These are phyloP conservation scores for Microstroma glucosiphilum DNA, from an alignment of 1,284 basidiomycete genomes.

Conservation along the genomic window DNA sequence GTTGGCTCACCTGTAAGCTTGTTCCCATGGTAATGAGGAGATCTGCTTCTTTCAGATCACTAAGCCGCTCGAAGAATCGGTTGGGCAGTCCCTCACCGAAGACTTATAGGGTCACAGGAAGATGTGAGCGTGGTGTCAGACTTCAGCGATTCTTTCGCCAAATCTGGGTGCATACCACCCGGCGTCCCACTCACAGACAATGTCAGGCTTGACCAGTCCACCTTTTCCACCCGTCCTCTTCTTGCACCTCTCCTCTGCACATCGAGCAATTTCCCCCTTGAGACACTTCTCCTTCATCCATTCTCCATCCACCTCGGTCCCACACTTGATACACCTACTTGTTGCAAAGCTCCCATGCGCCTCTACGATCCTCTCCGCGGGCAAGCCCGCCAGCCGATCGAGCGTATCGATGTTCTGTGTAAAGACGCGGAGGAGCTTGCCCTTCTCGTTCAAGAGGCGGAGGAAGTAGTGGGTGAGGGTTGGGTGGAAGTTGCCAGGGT, in stretches of 20 bases:
- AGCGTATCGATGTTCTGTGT: conserved; percentile 78
- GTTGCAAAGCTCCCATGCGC: conserved; percentile 71
- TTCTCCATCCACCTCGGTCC: conserved; percentile 20
- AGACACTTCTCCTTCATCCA: conserved; percentile 38
- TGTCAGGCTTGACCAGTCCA: conserved; percentile 48
- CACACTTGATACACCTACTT: conserved; percentile 37
- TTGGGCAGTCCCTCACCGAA: conserved; percentile 47
- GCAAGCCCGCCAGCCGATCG: conserved; percentile 75
- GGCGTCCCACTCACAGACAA: conserved; percentile 29
- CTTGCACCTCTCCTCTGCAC: conserved; percentile 24
- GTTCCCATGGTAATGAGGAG: conserved; percentile 88
- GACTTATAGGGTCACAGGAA: conserved; percentile 17
- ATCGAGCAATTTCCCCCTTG: conserved; percentile 35
- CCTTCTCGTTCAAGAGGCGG: conserved; percentile 64
- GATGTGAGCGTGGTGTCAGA: too few species aligned
- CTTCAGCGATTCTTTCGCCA: neutral
- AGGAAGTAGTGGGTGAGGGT: conserved; percentile 87
- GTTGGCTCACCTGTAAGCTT: conserved; percentile 59
- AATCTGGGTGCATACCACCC: too few species aligned
- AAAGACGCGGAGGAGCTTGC: conserved; percentile 67
- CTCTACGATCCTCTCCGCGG: conserved; percentile 70
- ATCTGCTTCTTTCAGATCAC: conserved; percentile 61
- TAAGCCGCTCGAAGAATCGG: conserved; percentile 38
- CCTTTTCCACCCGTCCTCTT: conserved; percentile 5
- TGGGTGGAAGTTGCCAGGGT: conserved; percentile 77